Evolutionary conservation across 768 basidiomycete genomes (phyloP).

Genomic region (Termitomyces sp.): DNA sequence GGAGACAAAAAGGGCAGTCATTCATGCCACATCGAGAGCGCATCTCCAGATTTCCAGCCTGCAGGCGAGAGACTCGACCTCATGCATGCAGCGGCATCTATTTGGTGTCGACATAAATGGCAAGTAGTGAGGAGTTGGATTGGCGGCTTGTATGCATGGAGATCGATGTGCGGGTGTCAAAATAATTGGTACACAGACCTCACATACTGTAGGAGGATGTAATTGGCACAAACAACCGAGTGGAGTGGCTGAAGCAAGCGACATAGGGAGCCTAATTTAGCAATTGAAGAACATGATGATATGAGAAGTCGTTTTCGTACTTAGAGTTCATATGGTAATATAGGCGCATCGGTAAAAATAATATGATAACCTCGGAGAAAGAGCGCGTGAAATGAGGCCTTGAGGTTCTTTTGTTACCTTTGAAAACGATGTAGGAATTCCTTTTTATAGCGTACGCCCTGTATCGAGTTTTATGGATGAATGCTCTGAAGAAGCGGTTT

Average conservation of each 20-base stretch:
- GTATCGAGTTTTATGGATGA: too few relatives aligned
- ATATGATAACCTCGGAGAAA: too few relatives aligned
- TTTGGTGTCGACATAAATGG: not conserved
- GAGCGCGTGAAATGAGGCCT: too few relatives aligned
- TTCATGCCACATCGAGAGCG: not conserved
- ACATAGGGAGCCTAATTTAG: not conserved
- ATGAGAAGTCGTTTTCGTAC: not conserved
- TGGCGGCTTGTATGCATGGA: not conserved
- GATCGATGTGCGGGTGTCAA: not conserved
- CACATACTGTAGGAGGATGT: not conserved
- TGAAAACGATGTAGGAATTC: too few relatives aligned
- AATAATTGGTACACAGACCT: not conserved
- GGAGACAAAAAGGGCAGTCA: not conserved
- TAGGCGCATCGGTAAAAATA: too few relatives aligned
- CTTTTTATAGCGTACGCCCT: too few relatives aligned
- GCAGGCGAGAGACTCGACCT: not conserved
- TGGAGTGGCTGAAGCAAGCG: not conserved
- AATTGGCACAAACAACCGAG: not conserved
- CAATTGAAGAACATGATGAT: too few relatives aligned
- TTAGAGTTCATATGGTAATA: too few relatives aligned
- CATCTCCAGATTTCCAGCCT: not conserved
- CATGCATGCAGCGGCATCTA: not conserved
- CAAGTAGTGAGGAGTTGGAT: not conserved
- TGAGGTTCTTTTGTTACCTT: not conserved
- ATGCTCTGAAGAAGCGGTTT: too few relatives aligned